phyloP scores from a whole-genome alignment of 225 moss, liverwort and hornwort genomes.

The Straminergon stramineum region DNA sequence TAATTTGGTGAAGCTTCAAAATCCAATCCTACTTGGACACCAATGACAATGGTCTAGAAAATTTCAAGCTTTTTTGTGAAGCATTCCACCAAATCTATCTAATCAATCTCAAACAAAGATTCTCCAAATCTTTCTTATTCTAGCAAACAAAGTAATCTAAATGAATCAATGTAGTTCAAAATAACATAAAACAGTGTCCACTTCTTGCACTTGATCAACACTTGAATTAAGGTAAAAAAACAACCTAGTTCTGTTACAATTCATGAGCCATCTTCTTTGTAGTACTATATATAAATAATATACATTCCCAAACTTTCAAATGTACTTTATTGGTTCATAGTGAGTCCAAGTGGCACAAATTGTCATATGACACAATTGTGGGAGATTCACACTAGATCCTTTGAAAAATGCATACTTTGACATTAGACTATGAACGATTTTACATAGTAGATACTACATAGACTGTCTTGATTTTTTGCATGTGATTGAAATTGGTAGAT shows the following conservation, averaged over 20 bases:
- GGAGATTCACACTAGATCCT: not conserved
- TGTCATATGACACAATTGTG: not conserved
- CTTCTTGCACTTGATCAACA: not conserved
- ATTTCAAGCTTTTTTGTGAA: not conserved
- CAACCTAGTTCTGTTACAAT: not conserved
- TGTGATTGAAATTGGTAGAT: too few relatives aligned
- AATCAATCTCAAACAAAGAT: not conserved
- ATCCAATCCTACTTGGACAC: rapidly evolving
- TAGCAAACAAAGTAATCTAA: not conserved
- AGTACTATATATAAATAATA: too few relatives aligned
- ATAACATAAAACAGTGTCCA: too few relatives aligned
- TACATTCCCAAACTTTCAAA: too few relatives aligned
- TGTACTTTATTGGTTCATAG: rapidly evolving
- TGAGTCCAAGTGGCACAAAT: too few relatives aligned
- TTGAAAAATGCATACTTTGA: not conserved
- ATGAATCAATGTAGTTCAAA: not conserved
- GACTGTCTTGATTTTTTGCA: not conserved
- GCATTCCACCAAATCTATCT: not conserved
- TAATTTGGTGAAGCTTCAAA: not conserved
- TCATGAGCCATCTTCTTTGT: not conserved
- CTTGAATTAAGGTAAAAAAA: not conserved
- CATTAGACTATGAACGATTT: not conserved
- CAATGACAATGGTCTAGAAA: not conserved
- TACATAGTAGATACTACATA: too few relatives aligned
- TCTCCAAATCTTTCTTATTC: not conserved